Conservation (phyloP, 495 filamentous ascomycete genomes). For the Hyphodiscus hymeniophilus region DNA sequence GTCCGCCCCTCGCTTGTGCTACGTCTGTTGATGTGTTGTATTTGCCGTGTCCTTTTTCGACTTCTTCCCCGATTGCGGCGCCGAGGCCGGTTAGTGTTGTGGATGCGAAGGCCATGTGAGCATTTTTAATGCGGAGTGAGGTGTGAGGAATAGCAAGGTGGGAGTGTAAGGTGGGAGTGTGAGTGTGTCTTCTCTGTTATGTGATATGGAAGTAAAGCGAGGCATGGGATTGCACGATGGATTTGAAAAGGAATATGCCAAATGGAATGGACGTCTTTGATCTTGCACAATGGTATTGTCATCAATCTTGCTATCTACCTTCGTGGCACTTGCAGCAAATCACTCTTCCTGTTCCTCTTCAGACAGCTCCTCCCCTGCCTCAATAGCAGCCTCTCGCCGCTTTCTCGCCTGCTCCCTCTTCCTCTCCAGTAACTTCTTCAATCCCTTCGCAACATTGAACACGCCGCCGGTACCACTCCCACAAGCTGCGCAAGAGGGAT, state of each 20-base stretch:
- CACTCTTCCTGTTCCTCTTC: conserved; percentile 48
- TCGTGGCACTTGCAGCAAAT: no score
- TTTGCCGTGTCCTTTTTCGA: background rate
- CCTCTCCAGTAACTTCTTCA: conserved; percentile 74
- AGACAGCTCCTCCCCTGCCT: conserved; percentile 59
- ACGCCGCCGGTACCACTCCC: conserved; percentile 77
- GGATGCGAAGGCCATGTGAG: background rate
- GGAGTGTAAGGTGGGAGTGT: no score
- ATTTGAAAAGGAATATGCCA: no score
- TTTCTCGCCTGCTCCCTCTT: conserved; percentile 66
- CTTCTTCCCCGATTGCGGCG: background rate
- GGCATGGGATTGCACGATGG: no score
- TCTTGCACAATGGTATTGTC: no score
- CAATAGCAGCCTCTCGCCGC: conserved; percentile 61
- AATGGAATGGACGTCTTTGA: no score
- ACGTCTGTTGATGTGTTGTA: background rate
- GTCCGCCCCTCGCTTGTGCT: background rate
- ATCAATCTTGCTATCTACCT: no score
- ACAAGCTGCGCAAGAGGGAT: conserved; percentile 79
- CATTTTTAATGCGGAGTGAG: background rate
- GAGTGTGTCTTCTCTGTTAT: no score
- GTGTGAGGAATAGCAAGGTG: background rate
- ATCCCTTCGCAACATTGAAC: conserved; percentile 79
- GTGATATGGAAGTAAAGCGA: no score
- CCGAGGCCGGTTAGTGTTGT: background rate